Evolutionary conservation across 2,329 filamentous ascomycete species (phyloP), one percentile per base, ranked within the genome.

Genomic region (Ceratocystis huliohia): DNA sequence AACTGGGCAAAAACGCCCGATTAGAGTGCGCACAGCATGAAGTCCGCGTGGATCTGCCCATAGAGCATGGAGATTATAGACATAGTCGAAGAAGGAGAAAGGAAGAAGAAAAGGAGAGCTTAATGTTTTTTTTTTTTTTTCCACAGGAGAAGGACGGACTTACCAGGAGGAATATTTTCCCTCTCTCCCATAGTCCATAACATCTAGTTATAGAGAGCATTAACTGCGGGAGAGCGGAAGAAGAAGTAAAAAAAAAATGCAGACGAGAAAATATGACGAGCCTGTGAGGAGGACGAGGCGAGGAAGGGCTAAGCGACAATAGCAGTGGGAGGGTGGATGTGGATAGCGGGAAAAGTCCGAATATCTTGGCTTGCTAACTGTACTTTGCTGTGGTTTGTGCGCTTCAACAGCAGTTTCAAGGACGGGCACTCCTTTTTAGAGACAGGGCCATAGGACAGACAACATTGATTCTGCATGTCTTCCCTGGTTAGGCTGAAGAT

Each of bases 331-430:
- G 8, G 45, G 20, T 17, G 45, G 46, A 17, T 20, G 15, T 22
- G 28, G 20, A 28, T 28, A 57, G 22, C 50, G 25, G 50, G 50
- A 57, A 57, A 57, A 57, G 50, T 17, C 50, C 50, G 50, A 57
- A 57, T 3, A 30, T 22, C 25, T 30, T 57, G 20, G 20, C 25
- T 37, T 37, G 33, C 33, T 6, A 30, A 10, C 7, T 37, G 22
- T 10, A 3, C 50, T 57, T 57, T 25, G 50, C 50, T 57, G 50
- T 57, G 50, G 50, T 57, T 57, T 57, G 50, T 57, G 50, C 50
- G 25, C 50, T 30, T 57, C 50, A 25, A 50, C 17, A 8, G 10
- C 2, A 20, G 22, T 22, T 22, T 15, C 20, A 25, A 30, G 22
- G 17, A 56, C 50, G 15, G 22, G 33, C 33, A 37, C 33, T 37